Conservation (phyloP, 176 grass and related monocot genomes). For the Bromus sterilis region DNA sequence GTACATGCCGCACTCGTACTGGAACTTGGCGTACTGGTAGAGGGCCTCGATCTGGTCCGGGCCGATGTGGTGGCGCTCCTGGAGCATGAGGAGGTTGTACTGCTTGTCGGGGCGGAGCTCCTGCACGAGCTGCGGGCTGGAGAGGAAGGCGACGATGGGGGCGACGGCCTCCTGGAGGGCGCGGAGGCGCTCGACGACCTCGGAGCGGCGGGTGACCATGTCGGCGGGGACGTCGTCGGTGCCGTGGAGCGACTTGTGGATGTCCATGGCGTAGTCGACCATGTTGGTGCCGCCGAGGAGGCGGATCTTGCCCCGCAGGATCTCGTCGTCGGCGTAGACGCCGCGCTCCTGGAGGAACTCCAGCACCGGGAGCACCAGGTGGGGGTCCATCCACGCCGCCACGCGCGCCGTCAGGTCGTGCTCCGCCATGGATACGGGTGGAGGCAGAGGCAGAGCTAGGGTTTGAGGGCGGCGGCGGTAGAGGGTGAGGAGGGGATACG, state of each 20-base stretch:
- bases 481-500: background rate
- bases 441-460: background rate
- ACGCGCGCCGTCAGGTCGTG: constrained; percentile 65
- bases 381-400: constrained; percentile 57
- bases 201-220: constrained; percentile 68
- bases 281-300: constrained; percentile 94
- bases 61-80: constrained; percentile 81
- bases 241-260: constrained; percentile 79
- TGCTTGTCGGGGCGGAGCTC: constrained; percentile 76
- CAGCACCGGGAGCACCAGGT: constrained; percentile 77
- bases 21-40: constrained; percentile 88
- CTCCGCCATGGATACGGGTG: constrained; percentile 32
- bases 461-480: background rate
- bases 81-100: constrained; percentile 87
- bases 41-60: constrained; percentile 81
- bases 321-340: constrained; percentile 61
- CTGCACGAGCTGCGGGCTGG: constrained; percentile 59
- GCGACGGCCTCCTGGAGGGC: constrained; percentile 56
- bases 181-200: constrained; percentile 69
- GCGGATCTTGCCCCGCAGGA: constrained; percentile 80
- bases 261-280: constrained; percentile 99
- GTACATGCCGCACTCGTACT: constrained; percentile 90
- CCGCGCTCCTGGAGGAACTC: constrained; percentile 85
- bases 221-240: constrained; percentile 76
- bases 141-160: constrained; percentile 71